phyloP scores from a whole-genome alignment of 345 rosid species.

The Tarenaya hassleriana region DNA sequence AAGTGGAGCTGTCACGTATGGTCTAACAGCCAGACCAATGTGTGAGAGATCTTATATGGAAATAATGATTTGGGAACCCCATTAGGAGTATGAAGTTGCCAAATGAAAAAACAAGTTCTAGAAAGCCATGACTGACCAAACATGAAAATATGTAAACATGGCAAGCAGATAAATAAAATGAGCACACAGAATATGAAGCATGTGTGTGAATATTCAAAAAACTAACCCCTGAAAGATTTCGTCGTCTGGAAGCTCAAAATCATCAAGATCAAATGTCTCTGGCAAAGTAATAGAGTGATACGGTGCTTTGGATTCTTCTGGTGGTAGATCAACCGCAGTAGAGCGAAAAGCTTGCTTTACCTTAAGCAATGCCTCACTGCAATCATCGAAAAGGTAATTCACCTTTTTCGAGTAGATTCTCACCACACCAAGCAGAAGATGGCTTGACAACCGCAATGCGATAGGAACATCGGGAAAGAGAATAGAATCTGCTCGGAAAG shows the following conservation, averaged over 20 bases:
- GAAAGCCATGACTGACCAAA: too few species aligned
- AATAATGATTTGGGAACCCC: too few species aligned
- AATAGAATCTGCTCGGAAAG: slow-evolving; percentile 69
- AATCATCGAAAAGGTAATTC: slow-evolving; percentile 96
- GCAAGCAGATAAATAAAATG: too few species aligned
- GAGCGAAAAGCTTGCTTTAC: slow-evolving; percentile 99
- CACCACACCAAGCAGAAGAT: slow-evolving; percentile 98
- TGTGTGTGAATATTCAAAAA: slow-evolving; percentile 6
- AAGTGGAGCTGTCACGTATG: too few species aligned
- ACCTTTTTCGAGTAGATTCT: slow-evolving; percentile 98
- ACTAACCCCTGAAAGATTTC: slow-evolving; percentile 93
- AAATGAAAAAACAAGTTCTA: too few species aligned
- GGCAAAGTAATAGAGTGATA: slow-evolving; percentile 98
- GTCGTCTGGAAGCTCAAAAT: slow-evolving; percentile 97
- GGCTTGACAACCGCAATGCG: slow-evolving; percentile 90
- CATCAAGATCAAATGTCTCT: slow-evolving; percentile 99
- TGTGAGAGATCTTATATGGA: too few species aligned
- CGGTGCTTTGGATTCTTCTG: slow-evolving; percentile 98
- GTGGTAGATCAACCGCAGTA: slow-evolving; percentile 93
- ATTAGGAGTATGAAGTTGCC: too few species aligned
- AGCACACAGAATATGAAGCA: too few species aligned
- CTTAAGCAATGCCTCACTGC: slow-evolving; percentile 98
- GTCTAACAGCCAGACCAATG: too few species aligned
- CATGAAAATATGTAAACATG: too few species aligned
- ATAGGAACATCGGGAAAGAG: slow-evolving; percentile 97